Evolutionary conservation across 257 asterid genomes (phyloP).

Genomic region (Datura wrightii): DNA sequence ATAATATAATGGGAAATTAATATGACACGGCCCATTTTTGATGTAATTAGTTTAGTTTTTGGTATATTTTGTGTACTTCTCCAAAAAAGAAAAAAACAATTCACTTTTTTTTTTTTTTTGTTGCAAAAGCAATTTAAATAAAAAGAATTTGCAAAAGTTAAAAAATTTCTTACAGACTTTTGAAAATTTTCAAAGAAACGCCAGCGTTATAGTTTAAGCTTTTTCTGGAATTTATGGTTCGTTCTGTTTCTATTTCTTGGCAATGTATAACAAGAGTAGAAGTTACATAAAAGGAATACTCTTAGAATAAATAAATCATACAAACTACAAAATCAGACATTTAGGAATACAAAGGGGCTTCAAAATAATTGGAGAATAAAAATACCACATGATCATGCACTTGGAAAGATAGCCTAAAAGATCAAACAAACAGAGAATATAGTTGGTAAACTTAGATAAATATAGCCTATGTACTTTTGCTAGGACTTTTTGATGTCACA

Average conservation of each 20-base stretch:
- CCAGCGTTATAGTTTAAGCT: neutral
- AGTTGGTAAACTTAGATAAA: neutral
- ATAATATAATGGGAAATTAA: no score
- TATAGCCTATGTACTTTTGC: neutral
- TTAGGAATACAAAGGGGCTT: neutral
- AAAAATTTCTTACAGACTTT: neutral
- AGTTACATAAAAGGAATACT: neutral
- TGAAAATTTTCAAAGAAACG: neutral
- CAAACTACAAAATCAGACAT: neutral
- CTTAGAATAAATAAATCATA: neutral
- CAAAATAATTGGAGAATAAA: neutral
- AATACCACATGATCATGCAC: neutral
- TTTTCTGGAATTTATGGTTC: neutral
- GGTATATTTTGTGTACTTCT: no score
- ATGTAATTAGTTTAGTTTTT: no score
- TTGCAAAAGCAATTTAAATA: no score
- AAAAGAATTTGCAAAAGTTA: neutral
- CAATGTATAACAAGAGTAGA: neutral
- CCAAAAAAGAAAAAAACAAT: no score
- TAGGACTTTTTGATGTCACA: conserved; percentile 17
- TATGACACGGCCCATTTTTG: no score
- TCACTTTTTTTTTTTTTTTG: neutral
- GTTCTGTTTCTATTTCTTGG: neutral
- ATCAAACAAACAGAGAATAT: neutral
- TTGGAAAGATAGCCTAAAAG: neutral